phyloP scores from a whole-genome alignment of 352 stramenopile species.

The Phytophthora pini region DNA sequence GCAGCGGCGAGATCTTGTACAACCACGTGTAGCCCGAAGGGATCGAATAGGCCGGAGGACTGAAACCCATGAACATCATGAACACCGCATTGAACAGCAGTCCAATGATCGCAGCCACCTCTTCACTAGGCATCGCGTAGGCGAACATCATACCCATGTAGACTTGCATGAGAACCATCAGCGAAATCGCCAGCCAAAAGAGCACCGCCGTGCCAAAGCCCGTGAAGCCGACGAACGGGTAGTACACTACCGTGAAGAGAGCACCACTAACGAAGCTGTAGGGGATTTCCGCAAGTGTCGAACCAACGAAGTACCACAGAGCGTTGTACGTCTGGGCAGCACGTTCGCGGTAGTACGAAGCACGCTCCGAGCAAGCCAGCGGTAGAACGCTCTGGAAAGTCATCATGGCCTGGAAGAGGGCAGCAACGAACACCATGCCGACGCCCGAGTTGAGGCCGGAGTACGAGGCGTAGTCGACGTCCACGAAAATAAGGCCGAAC shows the following conservation, averaged over 20 bases:
- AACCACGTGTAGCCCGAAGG: constrained; percentile 39
- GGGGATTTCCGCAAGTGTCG: constrained; percentile 65
- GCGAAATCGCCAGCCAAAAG: constrained; percentile 30
- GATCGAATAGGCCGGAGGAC: constrained; percentile 38
- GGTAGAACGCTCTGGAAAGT: constrained; percentile 69
- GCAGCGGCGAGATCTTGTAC: constrained; percentile 29
- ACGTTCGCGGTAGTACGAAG: constrained; percentile 77
- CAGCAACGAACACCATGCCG: constrained; percentile 78
- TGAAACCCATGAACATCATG: constrained; percentile 62
- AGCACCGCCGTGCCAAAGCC: constrained; percentile 17
- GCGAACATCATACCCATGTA: constrained; percentile 40
- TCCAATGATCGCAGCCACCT: constrained; percentile 42
- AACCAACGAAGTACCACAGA: constrained; percentile 71
- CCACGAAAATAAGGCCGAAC: constrained; percentile 68
- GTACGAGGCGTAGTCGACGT: constrained; percentile 38
- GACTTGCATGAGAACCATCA: constrained; percentile 39
- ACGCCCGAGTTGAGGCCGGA: constrained; percentile 46
- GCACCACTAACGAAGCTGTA: constrained; percentile 40
- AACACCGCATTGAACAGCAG: constrained; percentile 41
- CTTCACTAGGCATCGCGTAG: constrained; percentile 32
- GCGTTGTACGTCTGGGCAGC: constrained; percentile 84
- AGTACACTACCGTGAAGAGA: constrained; percentile 44
- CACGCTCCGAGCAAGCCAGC: constrained; percentile 79
- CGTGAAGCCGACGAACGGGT: constrained; percentile 38
- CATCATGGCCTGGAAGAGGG: constrained; percentile 68